Base-by-base conservation (phyloP, 139 green algal species). In the Diplosphaera chodatii region DNA sequence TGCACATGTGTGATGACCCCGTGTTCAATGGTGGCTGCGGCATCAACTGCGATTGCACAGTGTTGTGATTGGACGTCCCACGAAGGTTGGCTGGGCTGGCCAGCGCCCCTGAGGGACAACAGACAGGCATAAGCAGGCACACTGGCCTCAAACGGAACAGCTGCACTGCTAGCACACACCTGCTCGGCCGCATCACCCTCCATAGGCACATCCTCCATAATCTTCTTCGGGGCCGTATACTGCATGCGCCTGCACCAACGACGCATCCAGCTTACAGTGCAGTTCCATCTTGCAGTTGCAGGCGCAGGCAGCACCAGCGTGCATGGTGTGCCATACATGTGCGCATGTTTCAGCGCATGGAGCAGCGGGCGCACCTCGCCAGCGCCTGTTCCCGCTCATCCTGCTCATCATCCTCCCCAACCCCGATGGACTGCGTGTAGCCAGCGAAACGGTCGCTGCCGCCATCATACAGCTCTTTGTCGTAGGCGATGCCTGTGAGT, bases 171-270 rank as follows among this genome's bases (percentile, higher is more conserved):
- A 18, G 30, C 25, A 23, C 40, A 16, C 55, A 76, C 77, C 55
- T 77, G 55, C 18, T 83, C 76, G 31, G 73, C 81, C 15, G 59
- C 27, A 15, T 81, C 82, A 15, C 89, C 82, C 16, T 83, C 80
- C 22, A 80, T 62, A n/a, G 88, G 88, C 22, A 93, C 18, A 10
- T 89, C 87, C 27, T 66, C 56, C 68, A 92, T 64, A 29, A 93
- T 25, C 5, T 75, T 72, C 79, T 94, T 91, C n/a, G 88, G 88
- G 0, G 88, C 88, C 4, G 87, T 93, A 76, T 88, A 94, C 3
- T 84, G 70, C 68, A 93, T 78, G 70, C 92, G 92, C 67, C 88
- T 92, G 87, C 79, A 72, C 25, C 5, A 1, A 32, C 30, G 69
- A 4, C n/a, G n/a, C n/a, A n/a, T n/a, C n/a, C n/a, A n/a, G n/a